phyloP scores from a whole-genome alignment of 1,139 yeast genomes.

The Zygosaccharomyces sapae region DNA sequence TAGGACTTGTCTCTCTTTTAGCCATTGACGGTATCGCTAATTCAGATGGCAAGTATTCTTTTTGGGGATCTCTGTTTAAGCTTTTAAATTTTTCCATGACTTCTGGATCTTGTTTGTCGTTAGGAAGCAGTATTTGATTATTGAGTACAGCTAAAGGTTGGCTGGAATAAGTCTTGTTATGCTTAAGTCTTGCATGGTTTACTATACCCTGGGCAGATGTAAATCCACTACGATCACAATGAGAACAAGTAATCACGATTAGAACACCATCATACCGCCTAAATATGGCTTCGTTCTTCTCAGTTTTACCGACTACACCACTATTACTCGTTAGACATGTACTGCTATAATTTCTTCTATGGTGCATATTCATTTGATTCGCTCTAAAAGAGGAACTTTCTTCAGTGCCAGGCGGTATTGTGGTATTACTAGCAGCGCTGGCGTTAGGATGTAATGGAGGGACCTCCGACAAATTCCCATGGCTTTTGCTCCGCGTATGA shows the following conservation, averaged over 20 bases:
- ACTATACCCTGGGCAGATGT: slow-evolving; percentile 77
- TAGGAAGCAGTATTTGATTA: slow-evolving; percentile 60
- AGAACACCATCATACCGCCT: slow-evolving; percentile 69
- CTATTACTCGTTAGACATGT: slow-evolving; percentile 36
- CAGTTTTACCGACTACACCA: slow-evolving; percentile 37
- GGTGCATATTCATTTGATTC: slow-evolving; percentile 32
- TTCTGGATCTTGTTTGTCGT: slow-evolving; percentile 56
- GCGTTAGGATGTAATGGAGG: slow-evolving; percentile 25
- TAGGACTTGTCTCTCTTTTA: slow-evolving; percentile 14
- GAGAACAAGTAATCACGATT: slow-evolving; percentile 64
- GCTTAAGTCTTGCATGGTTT: slow-evolving; percentile 73
- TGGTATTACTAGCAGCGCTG: slow-evolving; percentile 20
- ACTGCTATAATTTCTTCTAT: slow-evolving; percentile 38
- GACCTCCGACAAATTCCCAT: slow-evolving; percentile 22
- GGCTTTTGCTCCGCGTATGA: slow-evolving; percentile 35
- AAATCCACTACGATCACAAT: slow-evolving; percentile 64
- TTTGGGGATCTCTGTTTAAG: slow-evolving; percentile 37
- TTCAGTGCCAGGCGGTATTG: slow-evolving; percentile 14
- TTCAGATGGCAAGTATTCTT: slow-evolving; percentile 36
- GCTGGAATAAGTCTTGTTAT: slow-evolving; percentile 63
- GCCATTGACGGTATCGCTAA: slow-evolving; percentile 29
- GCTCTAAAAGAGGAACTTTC: slow-evolving; percentile 17
- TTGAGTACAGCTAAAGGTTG: slow-evolving; percentile 72
- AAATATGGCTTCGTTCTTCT: slow-evolving; percentile 49
- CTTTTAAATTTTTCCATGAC: slow-evolving; percentile 46